A percentile compares a stretch with the other conserved stretches of the same genome.
Evolutionary conservation across 2,329 filamentous ascomycete genomes (phyloP).

Genomic region (Hypoxylon rubiginosum): DNA sequence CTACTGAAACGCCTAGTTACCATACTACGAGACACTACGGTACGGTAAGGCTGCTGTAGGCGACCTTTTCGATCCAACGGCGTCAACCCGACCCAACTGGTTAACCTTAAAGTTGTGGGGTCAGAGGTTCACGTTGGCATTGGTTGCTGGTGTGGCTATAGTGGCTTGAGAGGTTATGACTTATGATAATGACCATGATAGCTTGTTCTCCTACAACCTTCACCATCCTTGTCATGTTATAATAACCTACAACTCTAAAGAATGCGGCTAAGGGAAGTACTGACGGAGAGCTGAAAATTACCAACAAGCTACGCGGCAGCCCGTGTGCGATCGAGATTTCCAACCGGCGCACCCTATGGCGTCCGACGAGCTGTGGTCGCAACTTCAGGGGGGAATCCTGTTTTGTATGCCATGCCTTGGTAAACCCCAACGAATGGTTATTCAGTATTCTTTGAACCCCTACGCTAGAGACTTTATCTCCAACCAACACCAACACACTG

Average conservation of each 20-base stretch:
- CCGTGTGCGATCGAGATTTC: conserved; percentile 40
- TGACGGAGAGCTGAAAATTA: conserved; percentile 12
- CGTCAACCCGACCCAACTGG: conserved; percentile 12
- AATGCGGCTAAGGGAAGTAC: conserved; percentile 6
- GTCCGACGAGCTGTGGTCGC: conserved; percentile 7
- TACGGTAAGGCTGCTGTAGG: conserved; percentile 11
- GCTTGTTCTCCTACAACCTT: conserved; percentile 9
- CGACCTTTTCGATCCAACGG: conserved; percentile 10
- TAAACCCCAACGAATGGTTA: conserved; percentile 29
- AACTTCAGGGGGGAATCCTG: conserved; percentile 35
- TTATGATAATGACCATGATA: neutral
- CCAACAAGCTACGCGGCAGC: conserved; percentile 3
- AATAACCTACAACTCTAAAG: neutral
- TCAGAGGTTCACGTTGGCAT: neutral
- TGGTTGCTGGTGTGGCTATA: conserved; percentile 9
- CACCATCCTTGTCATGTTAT: conserved; percentile 22
- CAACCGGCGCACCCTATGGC: conserved; percentile 23
- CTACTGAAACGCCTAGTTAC: neutral
- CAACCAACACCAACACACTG: too few species aligned
- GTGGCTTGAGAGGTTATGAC: conserved; percentile 24
- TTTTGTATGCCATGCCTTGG: conserved; percentile 26
- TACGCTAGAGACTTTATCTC: conserved; percentile 3
- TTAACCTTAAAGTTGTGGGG: conserved; percentile 6
- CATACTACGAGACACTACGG: conserved; percentile 3
- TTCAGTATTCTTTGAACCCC: conserved; percentile 6